Base-by-base conservation (phyloP, 2,329 filamentous ascomycete genomes). In the Erysiphe pulchra region DNA sequence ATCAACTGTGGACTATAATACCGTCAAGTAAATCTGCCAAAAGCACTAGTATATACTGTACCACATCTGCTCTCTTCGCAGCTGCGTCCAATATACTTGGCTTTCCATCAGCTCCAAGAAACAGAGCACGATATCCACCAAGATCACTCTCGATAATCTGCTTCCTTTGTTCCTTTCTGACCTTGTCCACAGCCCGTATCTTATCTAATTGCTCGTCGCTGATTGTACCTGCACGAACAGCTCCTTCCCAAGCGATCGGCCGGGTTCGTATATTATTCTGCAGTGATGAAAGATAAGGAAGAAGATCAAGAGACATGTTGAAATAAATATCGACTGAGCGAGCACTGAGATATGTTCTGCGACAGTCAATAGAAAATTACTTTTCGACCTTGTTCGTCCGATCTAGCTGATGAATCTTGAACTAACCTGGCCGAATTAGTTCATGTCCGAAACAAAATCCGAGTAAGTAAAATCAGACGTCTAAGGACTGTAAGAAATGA, bases 261-360 rank as follows among this genome's bases (percentile, higher is more conserved):
- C 90, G 76, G 59, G 83, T 80, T 59, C 90, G 83, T 61, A 95
- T 93, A 69, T 95, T 95, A 73, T 83, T 92, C 68, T 93, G 86
- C 54, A 94, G 72, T 54, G 84, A 87, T 59, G 75, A 71, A 52
- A 82, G 73, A 63, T 94, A 94, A 48, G 82, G 81, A 48, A 86
- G 86, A 54, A 84, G 80, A 60, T 94, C 85, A 62, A 92, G 74
- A 60, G 85, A 87, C 86, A 94, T 94, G 39, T 43, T 53, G 49
- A 47, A 24, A 24, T 3, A 24, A 24, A 24, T 24, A 6, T 24
- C 6, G 20, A 24, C 6, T 24, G 20, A 6, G 20, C 20, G 20
- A 24, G 20, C 20, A 24, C 20, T 24, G 6, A 24, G 20, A 24
- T 24, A 6, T 24, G 20, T 24, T 6, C 6, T 3, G 20, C 20